Percentiles rank a stretch among this genome's conserved stretches.
These are phyloP conservation scores for Epithemia pelagica DNA, from an alignment of 108 stramenopile genomes.

Conservation along the genomic window DNA sequence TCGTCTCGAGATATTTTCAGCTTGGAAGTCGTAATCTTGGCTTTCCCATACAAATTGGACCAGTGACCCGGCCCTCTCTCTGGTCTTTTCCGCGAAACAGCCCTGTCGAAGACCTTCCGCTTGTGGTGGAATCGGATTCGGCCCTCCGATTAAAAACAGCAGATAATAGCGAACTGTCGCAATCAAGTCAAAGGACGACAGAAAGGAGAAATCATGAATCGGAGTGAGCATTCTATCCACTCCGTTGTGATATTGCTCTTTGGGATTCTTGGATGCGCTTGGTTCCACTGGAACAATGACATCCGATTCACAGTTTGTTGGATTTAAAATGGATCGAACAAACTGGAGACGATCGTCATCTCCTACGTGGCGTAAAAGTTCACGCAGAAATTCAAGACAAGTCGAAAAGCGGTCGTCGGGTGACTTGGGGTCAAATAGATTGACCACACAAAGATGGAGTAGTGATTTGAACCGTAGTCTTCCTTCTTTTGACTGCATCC, in stretches of 20 bases:
- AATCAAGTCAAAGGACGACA: conserved; percentile 4
- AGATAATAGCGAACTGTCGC: conserved; percentile 6
- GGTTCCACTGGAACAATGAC: conserved; percentile 26
- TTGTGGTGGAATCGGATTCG: conserved; percentile 41
- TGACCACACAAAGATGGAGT: conserved; percentile 20
- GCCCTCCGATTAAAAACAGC: conserved; percentile 1
- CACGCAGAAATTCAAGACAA: background rate
- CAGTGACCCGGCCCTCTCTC: conserved; percentile 31
- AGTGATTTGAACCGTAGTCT: conserved; percentile 21
- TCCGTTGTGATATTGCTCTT: background rate
- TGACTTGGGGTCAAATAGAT: conserved; percentile 8
- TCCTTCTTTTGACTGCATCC: conserved; percentile 52
- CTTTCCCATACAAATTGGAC: conserved; percentile 18
- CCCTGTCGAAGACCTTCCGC: conserved; percentile 41
- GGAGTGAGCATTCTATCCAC: background rate
- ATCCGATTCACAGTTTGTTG: conserved; percentile 14
- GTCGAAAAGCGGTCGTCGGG: background rate
- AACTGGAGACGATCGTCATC: background rate
- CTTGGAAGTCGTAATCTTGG: background rate
- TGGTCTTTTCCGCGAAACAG: conserved; percentile 39
- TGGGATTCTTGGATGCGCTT: conserved; percentile 29
- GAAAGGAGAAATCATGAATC: background rate
- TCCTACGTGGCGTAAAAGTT: background rate
- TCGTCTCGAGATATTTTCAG: conserved; percentile 20
- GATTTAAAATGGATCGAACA: conserved; percentile 3